phyloP scores from a whole-genome alignment of 2,329 filamentous ascomycete species.

The Sphaerostilbella broomeana region DNA sequence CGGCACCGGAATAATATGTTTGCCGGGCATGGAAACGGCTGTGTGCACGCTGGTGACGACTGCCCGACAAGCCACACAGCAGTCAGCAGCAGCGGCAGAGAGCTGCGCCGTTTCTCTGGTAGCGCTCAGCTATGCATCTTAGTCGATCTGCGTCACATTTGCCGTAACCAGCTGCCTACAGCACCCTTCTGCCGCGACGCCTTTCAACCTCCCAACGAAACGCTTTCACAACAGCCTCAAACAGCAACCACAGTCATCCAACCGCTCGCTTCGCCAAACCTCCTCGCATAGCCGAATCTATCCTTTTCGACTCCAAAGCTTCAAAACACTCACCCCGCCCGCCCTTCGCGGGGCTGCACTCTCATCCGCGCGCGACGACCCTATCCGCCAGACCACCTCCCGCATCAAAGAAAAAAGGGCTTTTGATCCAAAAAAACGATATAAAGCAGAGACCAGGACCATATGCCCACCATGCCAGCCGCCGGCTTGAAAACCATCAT shows the following conservation, averaged over 20 bases:
- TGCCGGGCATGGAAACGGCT: slow-evolving; percentile 2
- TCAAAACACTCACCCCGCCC: neutral
- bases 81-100: too few relatives aligned
- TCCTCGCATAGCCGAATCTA: too few relatives aligned
- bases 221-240: neutral
- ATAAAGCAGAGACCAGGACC: too few relatives aligned
- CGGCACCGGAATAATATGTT: slow-evolving; percentile 16
- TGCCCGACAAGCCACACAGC: too few relatives aligned
- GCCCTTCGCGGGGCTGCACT: slow-evolving; percentile 13
- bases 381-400: slow-evolving; percentile 4
- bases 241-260: slow-evolving; percentile 2
- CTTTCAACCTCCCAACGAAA: slow-evolving; percentile 1
- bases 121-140: too few relatives aligned
- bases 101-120: too few relatives aligned
- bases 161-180: too few relatives aligned
- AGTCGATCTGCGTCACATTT: too few relatives aligned
- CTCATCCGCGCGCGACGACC: slow-evolving; percentile 3
- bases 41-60: too few relatives aligned
- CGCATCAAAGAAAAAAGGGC: neutral
- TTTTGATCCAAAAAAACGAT: neutral
- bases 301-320: neutral
- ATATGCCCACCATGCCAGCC: slow-evolving; percentile 50
- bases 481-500: slow-evolving; percentile 99
- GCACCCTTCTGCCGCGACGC: too few relatives aligned
- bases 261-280: neutral